phyloP scores from a whole-genome alignment of 106 monocot genomes.

The Dendrobium catenatum region DNA sequence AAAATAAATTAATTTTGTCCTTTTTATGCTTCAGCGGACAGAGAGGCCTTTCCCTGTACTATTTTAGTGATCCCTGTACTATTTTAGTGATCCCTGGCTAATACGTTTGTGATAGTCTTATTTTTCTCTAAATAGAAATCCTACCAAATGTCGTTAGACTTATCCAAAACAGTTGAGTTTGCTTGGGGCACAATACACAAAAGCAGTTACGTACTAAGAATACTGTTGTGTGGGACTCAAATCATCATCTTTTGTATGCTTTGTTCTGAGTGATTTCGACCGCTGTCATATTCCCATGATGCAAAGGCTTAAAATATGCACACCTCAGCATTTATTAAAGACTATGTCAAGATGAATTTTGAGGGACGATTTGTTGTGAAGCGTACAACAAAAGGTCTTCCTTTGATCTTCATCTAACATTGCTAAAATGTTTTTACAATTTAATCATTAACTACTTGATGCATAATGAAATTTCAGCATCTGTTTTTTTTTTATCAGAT shows the following conservation, averaged over 20 bases:
- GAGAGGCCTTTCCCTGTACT: background rate
- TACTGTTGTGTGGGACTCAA: too few species aligned
- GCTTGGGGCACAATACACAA: background rate
- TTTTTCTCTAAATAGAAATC: background rate
- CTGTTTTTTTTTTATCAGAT: background rate
- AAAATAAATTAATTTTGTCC: background rate
- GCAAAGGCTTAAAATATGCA: background rate
- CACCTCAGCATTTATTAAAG: background rate
- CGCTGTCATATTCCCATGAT: background rate
- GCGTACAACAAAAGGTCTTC: background rate
- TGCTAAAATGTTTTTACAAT: background rate
- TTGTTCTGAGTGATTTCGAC: too few species aligned
- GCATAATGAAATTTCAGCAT: background rate
- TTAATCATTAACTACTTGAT: background rate
- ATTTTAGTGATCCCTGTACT: background rate
- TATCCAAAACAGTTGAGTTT: background rate
- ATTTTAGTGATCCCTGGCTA: background rate
- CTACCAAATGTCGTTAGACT: background rate
- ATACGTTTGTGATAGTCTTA: background rate
- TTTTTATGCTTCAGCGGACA: background rate
- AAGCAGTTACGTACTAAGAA: too few species aligned
- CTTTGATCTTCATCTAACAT: background rate
- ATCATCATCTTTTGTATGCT: too few species aligned
- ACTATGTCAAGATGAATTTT: background rate
- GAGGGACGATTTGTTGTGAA: background rate